Evolutionary conservation across 2,329 filamentous ascomycete genomes (phyloP).

Genomic region (Fusarium sterilihyphosum): DNA sequence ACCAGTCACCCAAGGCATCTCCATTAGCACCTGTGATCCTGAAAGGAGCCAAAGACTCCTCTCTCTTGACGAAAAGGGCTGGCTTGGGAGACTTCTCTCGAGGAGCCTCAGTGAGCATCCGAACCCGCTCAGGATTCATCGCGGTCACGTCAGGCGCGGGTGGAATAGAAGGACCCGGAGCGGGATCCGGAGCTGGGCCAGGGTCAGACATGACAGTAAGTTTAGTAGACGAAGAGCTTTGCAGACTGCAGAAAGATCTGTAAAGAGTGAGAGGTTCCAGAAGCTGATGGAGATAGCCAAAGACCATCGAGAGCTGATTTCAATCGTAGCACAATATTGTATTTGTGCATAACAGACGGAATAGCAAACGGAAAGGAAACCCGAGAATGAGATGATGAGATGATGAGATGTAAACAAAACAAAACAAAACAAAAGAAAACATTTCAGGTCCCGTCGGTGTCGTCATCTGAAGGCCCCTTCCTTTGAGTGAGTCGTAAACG

Average conservation of each 20-base stretch:
- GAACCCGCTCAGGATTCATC: conserved; percentile 44
- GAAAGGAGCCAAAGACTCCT: neutral
- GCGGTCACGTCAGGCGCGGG: conserved; percentile 7
- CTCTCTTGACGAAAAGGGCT: conserved; percentile 3
- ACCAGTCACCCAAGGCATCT: conserved; percentile 28
- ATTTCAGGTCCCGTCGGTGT: neutral
- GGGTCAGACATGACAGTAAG: neutral
- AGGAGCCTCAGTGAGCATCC: conserved; percentile 36
- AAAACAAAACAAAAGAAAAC: neutral
- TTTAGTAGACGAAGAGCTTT: neutral
- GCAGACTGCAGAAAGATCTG: too few species aligned
- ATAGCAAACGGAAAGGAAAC: neutral
- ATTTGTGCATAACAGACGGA: neutral
- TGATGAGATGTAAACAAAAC: neutral
- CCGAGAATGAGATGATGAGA: neutral
- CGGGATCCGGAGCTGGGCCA: neutral
- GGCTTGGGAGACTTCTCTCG: conserved; percentile 7
- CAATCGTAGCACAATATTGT: neutral
- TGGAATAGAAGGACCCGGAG: neutral
- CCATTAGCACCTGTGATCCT: conserved; percentile 28
- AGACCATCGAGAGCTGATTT: neutral
- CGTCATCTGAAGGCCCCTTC: neutral
- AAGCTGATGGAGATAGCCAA: neutral
- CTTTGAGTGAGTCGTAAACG: neutral
- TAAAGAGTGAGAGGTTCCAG: neutral